A percentile compares a stretch with the other conserved stretches of the same genome.
Evolutionary conservation across 2,329 filamentous ascomycete species (phyloP).

Genomic region (Helicocarpus griseus): DNA sequence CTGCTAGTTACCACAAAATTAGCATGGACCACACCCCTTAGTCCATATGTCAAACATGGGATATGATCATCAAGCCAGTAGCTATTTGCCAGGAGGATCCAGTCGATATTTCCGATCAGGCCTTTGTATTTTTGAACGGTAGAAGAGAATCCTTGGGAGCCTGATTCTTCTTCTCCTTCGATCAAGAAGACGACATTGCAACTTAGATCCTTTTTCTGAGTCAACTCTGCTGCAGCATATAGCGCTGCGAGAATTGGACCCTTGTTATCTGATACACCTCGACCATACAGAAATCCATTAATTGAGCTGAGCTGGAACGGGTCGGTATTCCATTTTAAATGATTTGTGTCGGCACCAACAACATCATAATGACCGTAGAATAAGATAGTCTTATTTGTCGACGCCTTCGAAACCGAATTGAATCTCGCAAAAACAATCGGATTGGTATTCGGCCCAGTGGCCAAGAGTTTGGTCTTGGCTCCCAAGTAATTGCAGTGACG

Average conservation of each 20-base stretch:
- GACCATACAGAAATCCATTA: constrained; percentile 87
- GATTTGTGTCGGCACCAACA: constrained; percentile 75
- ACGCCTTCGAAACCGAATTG: constrained; percentile 57
- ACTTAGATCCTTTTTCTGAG: constrained; percentile 70
- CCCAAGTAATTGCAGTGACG: constrained; percentile 87
- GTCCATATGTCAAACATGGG: constrained; percentile 87
- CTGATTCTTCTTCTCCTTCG: constrained; percentile 93
- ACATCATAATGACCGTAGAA: constrained; percentile 99
- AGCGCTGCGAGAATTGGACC: constrained; percentile 89
- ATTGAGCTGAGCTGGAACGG: constrained; percentile 84
- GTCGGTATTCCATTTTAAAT: constrained; percentile 74
- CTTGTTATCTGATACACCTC: constrained; percentile 97
- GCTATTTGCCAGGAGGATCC: constrained; percentile 90
- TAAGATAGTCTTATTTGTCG: constrained; percentile 70
- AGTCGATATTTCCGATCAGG: constrained; percentile 82
- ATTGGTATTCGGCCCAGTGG: constrained; percentile 68
- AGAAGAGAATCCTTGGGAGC: constrained; percentile 80
- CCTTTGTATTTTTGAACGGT: constrained; percentile 71
- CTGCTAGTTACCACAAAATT: constrained; percentile 80
- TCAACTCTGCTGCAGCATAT: constrained; percentile 83
- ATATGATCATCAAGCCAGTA: constrained; percentile 98
- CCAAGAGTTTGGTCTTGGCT: constrained; percentile 81
- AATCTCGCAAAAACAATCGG: constrained; percentile 92
- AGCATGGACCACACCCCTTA: constrained; percentile 87
- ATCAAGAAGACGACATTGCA: constrained; percentile 73